phyloP scores from a whole-genome alignment of 2,329 filamentous ascomycete species.

The Fusarium circinatum region DNA sequence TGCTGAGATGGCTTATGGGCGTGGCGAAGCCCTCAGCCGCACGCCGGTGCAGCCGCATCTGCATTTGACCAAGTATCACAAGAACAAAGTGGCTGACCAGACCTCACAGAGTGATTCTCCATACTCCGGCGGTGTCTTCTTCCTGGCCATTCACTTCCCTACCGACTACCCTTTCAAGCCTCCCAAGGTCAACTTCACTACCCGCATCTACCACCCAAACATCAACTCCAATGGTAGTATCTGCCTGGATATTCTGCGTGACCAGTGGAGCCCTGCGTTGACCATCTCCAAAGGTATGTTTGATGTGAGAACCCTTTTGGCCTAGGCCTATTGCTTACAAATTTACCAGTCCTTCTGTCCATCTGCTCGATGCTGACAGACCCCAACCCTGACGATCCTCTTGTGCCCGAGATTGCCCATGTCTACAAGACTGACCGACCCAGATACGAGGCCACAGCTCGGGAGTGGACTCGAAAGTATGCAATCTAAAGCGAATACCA shows the following conservation, averaged over 20 bases:
- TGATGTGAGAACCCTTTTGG: conserved; percentile 32
- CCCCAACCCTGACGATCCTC: conserved; percentile 98
- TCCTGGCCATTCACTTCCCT: conserved; percentile 98
- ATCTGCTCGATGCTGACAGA: conserved; percentile 99
- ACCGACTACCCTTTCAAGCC: conserved; percentile 99
- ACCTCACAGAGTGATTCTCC: conserved; percentile 85
- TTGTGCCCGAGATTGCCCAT: conserved; percentile 98
- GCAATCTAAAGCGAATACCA: conserved; percentile 73
- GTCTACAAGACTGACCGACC: conserved; percentile 99
- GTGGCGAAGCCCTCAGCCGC: conserved; percentile 34
- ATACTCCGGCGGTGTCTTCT: conserved; percentile 98
- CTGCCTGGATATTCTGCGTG: conserved; percentile 96
- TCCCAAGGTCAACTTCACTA: conserved; percentile 99
- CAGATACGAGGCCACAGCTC: conserved; percentile 93
- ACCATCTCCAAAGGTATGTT: conserved; percentile 94
- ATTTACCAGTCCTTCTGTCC: conserved; percentile 83
- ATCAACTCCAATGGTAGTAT: conserved; percentile 99
- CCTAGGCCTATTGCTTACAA: conserved; percentile 9
- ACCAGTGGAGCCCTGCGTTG: conserved; percentile 98
- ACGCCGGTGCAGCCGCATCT: conserved; percentile 18
- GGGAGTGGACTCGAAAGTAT: conserved; percentile 99
- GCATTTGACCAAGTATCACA: conserved; percentile 8
- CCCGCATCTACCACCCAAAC: conserved; percentile 99
- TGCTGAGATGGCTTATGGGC: conserved; percentile 11
- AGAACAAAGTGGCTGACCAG: conserved; percentile 44